These are phyloP conservation scores for Linnemannia hyalina DNA, from an alignment of 192 early-diverging fungal species.

Conservation along the genomic window DNA sequence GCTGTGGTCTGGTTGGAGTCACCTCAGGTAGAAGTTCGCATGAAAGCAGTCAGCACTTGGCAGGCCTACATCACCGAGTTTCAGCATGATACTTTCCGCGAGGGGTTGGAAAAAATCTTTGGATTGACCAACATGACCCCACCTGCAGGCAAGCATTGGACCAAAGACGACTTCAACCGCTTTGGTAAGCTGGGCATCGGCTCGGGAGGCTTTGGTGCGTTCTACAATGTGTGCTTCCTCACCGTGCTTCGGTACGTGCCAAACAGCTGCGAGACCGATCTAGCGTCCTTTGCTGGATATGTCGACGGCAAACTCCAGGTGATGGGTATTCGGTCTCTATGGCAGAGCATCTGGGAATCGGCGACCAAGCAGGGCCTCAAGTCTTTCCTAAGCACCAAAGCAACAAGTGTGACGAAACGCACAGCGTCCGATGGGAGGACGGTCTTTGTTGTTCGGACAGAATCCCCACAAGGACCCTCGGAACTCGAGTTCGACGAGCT, in stretches of 20 bases:
- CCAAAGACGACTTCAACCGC: slow-evolving; percentile 12
- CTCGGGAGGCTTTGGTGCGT: slow-evolving; percentile 15
- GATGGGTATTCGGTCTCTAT: slow-evolving; percentile 16
- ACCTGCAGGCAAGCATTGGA: slow-evolving; percentile 3
- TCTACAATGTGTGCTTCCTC: slow-evolving; percentile 14
- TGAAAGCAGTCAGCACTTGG: slow-evolving; percentile 6
- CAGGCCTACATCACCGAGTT: slow-evolving; percentile 15
- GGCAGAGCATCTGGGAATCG: slow-evolving; percentile 18
- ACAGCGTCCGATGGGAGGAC: slow-evolving; percentile 10
- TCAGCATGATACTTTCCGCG: slow-evolving; percentile 11
- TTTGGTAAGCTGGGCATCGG: slow-evolving; percentile 15
- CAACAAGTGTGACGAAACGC: slow-evolving; percentile 17
- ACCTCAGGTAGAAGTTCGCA: neutral
- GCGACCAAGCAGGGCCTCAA: slow-evolving; percentile 16
- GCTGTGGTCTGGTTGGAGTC: slow-evolving; percentile 2
- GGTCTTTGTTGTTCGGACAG: slow-evolving; percentile 11
- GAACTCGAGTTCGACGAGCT: slow-evolving; percentile 12
- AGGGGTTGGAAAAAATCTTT: slow-evolving; percentile 15
- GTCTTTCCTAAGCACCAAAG: slow-evolving; percentile 16
- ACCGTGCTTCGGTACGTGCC: slow-evolving; percentile 10
- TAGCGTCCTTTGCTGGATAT: slow-evolving; percentile 12
- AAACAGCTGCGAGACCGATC: slow-evolving; percentile 11
- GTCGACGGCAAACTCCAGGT: slow-evolving; percentile 1
- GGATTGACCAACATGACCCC: slow-evolving; percentile 5
- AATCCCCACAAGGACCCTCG: slow-evolving; percentile 5